Evolutionary conservation across 345 rosid species (phyloP).

Genomic region (Garcia nutans): DNA sequence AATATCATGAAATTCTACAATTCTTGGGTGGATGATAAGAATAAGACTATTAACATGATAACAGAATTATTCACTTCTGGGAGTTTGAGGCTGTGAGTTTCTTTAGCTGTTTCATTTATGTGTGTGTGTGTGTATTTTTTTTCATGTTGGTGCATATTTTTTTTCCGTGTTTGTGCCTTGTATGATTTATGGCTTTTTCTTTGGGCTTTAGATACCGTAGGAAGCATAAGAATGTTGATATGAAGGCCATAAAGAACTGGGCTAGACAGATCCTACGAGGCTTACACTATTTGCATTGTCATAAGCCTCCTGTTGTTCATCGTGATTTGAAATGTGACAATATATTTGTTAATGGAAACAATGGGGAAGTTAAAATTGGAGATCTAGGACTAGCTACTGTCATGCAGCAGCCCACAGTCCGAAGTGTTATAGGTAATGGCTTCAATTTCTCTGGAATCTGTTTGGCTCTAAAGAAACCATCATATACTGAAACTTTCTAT

Average conservation of each 20-base stretch:
- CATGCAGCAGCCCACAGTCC: constrained; percentile 76
- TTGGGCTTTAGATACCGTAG: constrained; percentile 60
- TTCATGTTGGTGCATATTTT: too few species aligned
- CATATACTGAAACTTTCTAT: constrained; percentile 1
- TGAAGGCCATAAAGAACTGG: constrained; percentile 92
- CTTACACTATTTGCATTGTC: constrained; percentile 82
- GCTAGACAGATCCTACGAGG: constrained; percentile 87
- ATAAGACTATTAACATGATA: constrained; percentile 85
- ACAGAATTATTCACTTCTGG: constrained; percentile 97
- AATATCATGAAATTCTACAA: constrained; percentile 70
- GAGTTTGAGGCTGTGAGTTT: constrained; percentile 70
- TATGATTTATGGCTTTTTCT: constrained; percentile 32
- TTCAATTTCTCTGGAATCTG: not conserved
- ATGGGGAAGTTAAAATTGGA: constrained; percentile 94
- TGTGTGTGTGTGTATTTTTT: too few species aligned
- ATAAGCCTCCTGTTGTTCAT: constrained; percentile 90
- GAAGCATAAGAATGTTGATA: constrained; percentile 85
- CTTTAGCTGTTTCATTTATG: not conserved
- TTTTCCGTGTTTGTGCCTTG: constrained; percentile 7
- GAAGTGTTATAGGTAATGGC: constrained; percentile 73
- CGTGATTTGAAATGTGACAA: constrained; percentile 96
- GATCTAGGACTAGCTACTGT: constrained; percentile 87
- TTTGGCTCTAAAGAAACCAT: not conserved
- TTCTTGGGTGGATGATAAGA: constrained; percentile 90
- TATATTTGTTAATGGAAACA: constrained; percentile 93